Base-by-base conservation (phyloP, 2,329 filamentous ascomycete species). In the Septoria petroselini region DNA sequence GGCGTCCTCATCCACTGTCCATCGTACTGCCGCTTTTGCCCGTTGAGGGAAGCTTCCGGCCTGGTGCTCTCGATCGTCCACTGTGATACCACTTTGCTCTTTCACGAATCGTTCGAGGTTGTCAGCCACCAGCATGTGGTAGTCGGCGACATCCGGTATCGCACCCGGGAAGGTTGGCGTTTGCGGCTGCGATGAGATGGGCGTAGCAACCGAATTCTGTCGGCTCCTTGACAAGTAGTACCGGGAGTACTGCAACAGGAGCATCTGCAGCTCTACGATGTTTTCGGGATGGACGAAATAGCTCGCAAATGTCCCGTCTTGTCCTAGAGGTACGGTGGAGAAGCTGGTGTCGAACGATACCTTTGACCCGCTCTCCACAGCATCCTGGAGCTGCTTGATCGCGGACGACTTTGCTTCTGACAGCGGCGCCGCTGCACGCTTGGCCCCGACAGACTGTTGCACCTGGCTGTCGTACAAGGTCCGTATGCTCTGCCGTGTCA, bases 241-340 rank as follows among this genome's bases (percentile, higher is more conserved):
- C 17, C 70, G 69, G 58, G 75, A 70, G 45, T 78, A 67, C 51
- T 78, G 75, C 3, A 78, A 65, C 8, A 80, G 58, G 2, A 79
- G 60, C 7, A 80, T 70, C 41, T 77, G 72, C n/a, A 77, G 65
- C 62, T 80, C 76, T 17, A 79, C 71, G 31, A 79, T 60, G 55
- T 78, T 75, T 48, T 80, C 77, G 1, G 70, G 65, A 59, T 80
- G 77, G 39, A 80, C 70, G 71, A 78, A 79, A 55, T 79, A 80
- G 12, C 70, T 71, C 1, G 76, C 76, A 44, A 72, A 73, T 21
- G 65, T 70, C 9, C 74, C 74, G 40, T 65, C 59, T 7, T 69
- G 60, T 2, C 75, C 75, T 7, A 79, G 61, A 8, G 75, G 75
- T 1, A 74, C 64, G 7, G 71, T 73, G 11, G 71, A 69, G 25